Evolutionary conservation across 495 filamentous ascomycete species (phyloP), one percentile per base, ranked within the genome.

Genomic region (Aspergillus conjunctus): DNA sequence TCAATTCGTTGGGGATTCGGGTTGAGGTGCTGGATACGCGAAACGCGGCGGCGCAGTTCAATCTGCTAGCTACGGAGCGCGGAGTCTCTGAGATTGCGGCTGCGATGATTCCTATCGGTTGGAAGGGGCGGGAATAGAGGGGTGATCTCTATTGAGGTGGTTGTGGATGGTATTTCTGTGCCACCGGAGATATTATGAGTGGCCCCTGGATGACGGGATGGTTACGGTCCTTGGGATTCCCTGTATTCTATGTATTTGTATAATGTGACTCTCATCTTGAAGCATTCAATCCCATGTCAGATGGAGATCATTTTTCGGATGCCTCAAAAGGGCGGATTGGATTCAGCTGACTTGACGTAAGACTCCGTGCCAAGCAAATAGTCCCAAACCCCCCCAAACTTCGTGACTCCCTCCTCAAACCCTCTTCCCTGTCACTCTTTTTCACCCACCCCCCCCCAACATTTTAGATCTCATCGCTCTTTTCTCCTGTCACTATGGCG

Each of bases 31-130:
- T 91, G 71, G 94, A 97, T 79, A 99, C 94, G 37, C 79, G 91
- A 59, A 97, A 97, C 77, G 94, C 94, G 20, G 92, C 93, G 17
- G 88, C 91, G 55, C 91, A 93, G 78, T 96, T 90, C 67, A 96
- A 96, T 70, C 65, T 96, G 64, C 76, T 96, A 49, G 91, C 89
- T 44, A 95, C 91, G 48, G 91, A 96, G 77, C 79, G 91, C 50
- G 89, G 91, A 21, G 84, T 92, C 11, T 74, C 79, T 18, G 85
- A 90, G 71, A 87, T 98, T 51, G 94, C 92, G 33, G 94, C 92
- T 10, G 94, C 93, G 14, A 70, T 98, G 79, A 81, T 98, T 69
- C 92, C 92, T 2, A 81, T 95, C 45, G 91, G 92, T 15, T 93
- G 89, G 89, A 86, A 77, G 66, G 89, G 89, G 21, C 61, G 66